phyloP scores from a whole-genome alignment of 1,284 basidiomycete genomes.

The Amanita bisporigera region DNA sequence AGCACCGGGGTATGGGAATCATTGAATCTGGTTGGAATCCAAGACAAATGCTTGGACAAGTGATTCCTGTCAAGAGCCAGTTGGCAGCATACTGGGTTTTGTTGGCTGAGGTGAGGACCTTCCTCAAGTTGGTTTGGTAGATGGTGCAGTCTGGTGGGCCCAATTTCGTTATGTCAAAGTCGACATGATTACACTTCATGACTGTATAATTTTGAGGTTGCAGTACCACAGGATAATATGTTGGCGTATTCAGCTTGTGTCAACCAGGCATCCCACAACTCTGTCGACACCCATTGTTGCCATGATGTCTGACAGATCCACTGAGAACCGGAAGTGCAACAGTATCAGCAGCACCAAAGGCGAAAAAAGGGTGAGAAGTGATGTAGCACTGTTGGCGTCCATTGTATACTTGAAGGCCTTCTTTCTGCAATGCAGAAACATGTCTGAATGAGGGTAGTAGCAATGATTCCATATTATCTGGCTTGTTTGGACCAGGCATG shows the following conservation, averaged over 20 bases:
- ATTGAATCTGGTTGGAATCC: no score
- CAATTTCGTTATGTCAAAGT: no score
- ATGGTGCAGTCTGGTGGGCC: no score
- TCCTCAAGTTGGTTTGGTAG: no score
- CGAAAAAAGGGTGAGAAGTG: conserved; percentile 17
- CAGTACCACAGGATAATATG: conserved; percentile 31
- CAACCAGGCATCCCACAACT: conserved; percentile 25
- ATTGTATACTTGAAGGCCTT: conserved; percentile 27
- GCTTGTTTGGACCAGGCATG: conserved; percentile 37
- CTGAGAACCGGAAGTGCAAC: conserved; percentile 29
- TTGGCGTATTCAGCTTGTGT: conserved; percentile 21
- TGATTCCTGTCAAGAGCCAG: no score
- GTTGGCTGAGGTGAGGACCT: no score
- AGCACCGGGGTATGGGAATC: no score
- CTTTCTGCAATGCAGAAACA: conserved; percentile 19
- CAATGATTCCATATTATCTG: conserved; percentile 23
- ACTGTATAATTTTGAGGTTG: no score
- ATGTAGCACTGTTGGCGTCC: neutral
- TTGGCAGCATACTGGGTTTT: no score
- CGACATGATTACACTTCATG: no score
- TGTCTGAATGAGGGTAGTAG: conserved; percentile 33
- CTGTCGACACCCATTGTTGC: conserved; percentile 24
- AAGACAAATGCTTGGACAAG: no score
- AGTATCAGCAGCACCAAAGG: conserved; percentile 33
- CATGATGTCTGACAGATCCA: conserved; percentile 33